A percentile compares a stretch with the other conserved stretches of the same genome.
These are phyloP conservation scores for Eucalyptus camaldulensis DNA, from an alignment of 345 rosid species.

Conservation along the genomic window DNA sequence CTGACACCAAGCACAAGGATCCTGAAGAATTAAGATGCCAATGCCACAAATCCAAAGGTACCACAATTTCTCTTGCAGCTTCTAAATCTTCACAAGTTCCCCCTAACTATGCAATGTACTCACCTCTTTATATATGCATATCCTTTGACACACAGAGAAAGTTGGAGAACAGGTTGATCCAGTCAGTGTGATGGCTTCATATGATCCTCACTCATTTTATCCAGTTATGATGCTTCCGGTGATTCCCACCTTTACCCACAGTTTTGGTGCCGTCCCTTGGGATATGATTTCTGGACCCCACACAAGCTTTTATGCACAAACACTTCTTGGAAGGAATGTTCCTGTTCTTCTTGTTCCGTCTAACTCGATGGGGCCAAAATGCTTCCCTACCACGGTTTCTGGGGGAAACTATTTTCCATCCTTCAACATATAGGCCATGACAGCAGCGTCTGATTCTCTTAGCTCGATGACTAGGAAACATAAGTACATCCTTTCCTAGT, in stretches of 20 bases:
- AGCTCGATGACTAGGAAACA: background rate
- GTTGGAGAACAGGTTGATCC: background rate
- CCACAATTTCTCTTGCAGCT: background rate
- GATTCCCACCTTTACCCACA: background rate
- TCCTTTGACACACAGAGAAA: background rate
- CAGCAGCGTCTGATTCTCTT: background rate
- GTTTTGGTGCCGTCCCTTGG: background rate
- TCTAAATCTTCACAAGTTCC: background rate
- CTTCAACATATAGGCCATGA: background rate
- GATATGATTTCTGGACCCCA: background rate
- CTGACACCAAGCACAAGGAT: background rate
- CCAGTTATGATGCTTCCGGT: background rate
- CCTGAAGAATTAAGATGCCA: background rate
- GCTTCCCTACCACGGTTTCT: background rate
- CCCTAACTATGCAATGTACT: background rate
- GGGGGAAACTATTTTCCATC: background rate
- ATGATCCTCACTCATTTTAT: background rate
- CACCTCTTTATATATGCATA: background rate
- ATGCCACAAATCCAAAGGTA: background rate
- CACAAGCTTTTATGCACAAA: background rate
- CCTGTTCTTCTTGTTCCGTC: background rate
- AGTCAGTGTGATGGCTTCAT: background rate
- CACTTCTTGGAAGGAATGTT: background rate
- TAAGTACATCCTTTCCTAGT: background rate
- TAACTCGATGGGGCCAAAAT: background rate